phyloP scores from a whole-genome alignment of 306 rosid species.

The Cercis canadensis region DNA sequence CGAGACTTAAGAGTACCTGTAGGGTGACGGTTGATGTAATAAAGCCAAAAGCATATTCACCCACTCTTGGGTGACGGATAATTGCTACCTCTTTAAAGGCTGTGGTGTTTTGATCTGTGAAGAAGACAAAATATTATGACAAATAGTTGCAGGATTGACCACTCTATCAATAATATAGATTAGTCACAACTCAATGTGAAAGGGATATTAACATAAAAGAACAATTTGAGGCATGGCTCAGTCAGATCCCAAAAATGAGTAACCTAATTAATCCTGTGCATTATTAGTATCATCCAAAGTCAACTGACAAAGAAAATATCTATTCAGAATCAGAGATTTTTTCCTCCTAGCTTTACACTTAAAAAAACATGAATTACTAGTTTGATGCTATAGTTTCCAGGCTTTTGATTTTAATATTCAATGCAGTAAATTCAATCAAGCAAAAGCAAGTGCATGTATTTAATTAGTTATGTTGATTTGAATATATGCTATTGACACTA shows the following conservation, averaged over 20 bases:
- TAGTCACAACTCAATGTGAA: slow-evolving; percentile 16
- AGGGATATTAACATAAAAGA: slow-evolving; percentile 1
- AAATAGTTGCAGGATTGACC: slow-evolving; percentile 21
- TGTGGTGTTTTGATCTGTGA: slow-evolving; percentile 87
- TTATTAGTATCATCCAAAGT: neutral
- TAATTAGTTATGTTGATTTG: neutral
- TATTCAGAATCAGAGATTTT: neutral
- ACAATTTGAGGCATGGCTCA: slow-evolving; percentile 1
- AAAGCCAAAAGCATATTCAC: slow-evolving; percentile 98
- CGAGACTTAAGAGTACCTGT: slow-evolving; percentile 55
- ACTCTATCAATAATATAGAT: slow-evolving; percentile 1
- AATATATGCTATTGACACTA: too few species aligned
- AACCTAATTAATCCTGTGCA: neutral
- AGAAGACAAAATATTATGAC: slow-evolving; percentile 20
- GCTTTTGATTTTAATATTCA: neutral
- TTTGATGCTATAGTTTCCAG: neutral
- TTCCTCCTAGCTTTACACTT: neutral
- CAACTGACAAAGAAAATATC: slow-evolving; percentile 8
- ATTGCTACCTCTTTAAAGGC: slow-evolving; percentile 96
- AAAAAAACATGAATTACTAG: neutral
- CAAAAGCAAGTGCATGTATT: neutral
- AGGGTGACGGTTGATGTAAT: slow-evolving; percentile 87
- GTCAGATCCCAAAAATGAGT: neutral
- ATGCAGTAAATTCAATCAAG: neutral
- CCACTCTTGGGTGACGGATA: slow-evolving; percentile 86